Evolutionary conservation across 371 early-diverging fungal genomes (phyloP).

Genomic region (Mortierella sp.): DNA sequence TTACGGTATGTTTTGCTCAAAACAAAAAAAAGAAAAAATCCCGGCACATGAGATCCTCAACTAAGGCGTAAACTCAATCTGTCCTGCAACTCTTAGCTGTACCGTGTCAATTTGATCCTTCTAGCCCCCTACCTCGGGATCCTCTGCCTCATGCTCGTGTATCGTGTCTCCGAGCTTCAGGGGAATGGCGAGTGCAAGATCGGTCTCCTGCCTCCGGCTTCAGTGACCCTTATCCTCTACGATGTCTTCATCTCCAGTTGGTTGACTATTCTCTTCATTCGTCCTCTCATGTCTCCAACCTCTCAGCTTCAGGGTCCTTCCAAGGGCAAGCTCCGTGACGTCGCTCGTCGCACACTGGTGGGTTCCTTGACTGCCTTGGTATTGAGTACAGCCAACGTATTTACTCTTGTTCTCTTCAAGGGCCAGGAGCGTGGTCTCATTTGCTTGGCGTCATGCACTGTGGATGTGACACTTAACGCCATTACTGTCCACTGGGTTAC

Average conservation of each 20-base stretch:
- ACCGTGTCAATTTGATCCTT: conserved; percentile 60
- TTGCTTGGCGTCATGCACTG: conserved; percentile 46
- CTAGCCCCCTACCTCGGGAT: conserved; percentile 60
- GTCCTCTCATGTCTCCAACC: conserved; percentile 53
- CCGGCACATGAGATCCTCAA: too few species aligned
- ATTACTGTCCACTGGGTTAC: conserved; percentile 50
- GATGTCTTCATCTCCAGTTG: conserved; percentile 59
- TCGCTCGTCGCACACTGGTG: conserved; percentile 62
- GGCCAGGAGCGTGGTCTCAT: conserved; percentile 61
- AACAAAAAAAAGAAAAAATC: too few species aligned
- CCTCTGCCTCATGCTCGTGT: conserved; percentile 59
- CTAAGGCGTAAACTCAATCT: not conserved
- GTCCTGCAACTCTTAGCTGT: conserved; percentile 29
- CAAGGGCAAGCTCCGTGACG: conserved; percentile 59
- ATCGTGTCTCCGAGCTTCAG: conserved; percentile 44
- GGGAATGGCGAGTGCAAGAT: conserved; percentile 58
- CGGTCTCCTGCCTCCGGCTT: conserved; percentile 60
- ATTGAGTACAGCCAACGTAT: conserved; percentile 57
- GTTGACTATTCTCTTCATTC: conserved; percentile 61
- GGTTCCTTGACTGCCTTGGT: conserved; percentile 56
- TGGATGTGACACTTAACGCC: conserved; percentile 50
- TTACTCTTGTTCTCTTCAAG: conserved; percentile 56
- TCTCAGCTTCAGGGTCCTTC: conserved; percentile 52
- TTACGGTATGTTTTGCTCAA: conserved; percentile 18
- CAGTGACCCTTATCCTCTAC: conserved; percentile 62